A percentile compares a stretch with the other conserved stretches of the same genome.
These are phyloP conservation scores for Trichophyton equinum DNA, from an alignment of 2,329 filamentous ascomycete genomes.

Conservation along the genomic window DNA sequence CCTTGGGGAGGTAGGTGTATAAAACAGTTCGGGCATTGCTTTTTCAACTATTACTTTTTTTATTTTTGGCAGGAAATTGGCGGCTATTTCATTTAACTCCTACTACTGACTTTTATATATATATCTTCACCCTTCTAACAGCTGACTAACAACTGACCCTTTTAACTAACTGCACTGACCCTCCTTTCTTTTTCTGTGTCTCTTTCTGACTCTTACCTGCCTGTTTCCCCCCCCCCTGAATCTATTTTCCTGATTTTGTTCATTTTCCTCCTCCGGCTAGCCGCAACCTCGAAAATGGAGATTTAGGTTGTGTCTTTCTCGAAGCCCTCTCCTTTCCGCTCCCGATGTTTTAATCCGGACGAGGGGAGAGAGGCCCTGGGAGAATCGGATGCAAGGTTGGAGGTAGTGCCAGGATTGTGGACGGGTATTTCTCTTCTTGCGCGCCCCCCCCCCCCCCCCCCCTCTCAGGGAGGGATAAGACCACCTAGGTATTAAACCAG, in stretches of 20 bases:
- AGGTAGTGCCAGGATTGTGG: background rate
- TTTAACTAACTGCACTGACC: background rate
- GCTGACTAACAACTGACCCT: background rate
- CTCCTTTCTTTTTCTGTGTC: background rate
- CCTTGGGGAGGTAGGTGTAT: background rate
- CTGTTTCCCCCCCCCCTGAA: no score
- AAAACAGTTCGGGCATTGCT: background rate
- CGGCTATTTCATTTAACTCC: slow-evolving; percentile 1
- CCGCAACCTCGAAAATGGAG: background rate
- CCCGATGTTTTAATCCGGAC: background rate
- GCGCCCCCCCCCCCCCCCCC: no score
- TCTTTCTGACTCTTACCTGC: background rate
- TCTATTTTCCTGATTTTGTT: background rate
- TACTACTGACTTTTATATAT: background rate
- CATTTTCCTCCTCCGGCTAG: background rate
- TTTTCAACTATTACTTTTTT: background rate
- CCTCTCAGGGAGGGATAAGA: background rate
- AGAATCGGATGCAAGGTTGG: background rate
- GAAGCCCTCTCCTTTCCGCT: background rate
- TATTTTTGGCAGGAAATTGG: background rate
- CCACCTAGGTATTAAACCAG: background rate
- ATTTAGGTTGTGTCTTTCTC: background rate
- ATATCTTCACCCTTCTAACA: background rate
- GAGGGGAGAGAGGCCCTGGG: background rate
- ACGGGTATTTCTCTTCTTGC: background rate